Evolutionary conservation across 1,139 yeast genomes (phyloP).

Genomic region (Candida labiduridarum): DNA sequence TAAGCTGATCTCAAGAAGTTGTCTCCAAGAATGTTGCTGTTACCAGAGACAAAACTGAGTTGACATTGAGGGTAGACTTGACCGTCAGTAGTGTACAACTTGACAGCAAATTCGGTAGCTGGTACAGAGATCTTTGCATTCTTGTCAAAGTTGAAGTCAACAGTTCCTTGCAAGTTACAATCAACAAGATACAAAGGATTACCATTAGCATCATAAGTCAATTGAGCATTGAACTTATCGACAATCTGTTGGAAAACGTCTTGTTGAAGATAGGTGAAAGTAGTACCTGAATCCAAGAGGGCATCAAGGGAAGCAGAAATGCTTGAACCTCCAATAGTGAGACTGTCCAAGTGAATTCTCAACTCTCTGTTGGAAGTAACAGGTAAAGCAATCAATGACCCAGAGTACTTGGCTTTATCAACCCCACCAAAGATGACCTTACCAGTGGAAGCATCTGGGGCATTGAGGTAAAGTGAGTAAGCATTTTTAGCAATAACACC

Average conservation of each 20-base stretch:
- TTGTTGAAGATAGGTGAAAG: constrained; percentile 29
- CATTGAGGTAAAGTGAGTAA: constrained; percentile 36
- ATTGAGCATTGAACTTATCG: constrained; percentile 20
- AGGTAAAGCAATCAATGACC: constrained; percentile 18
- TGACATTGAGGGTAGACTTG: background rate
- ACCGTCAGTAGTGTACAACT: constrained; percentile 14
- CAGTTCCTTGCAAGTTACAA: constrained; percentile 10
- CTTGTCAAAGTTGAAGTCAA: constrained; percentile 8
- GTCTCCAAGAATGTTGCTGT: constrained; percentile 25
- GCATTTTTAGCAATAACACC: constrained; percentile 52
- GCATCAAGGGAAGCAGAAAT: constrained; percentile 1
- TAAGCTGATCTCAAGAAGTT: constrained; percentile 34
- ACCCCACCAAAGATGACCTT: constrained; percentile 32
- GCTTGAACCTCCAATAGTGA: background rate
- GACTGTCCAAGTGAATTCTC: constrained; percentile 7
- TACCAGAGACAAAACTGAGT: constrained; percentile 10
- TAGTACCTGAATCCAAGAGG: constrained; percentile 29
- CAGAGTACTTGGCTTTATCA: constrained; percentile 29
- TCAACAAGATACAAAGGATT: constrained; percentile 1
- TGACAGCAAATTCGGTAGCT: constrained; percentile 14
- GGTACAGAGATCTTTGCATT: constrained; percentile 11
- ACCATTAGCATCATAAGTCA: background rate
- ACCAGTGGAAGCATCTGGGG: constrained; percentile 24
- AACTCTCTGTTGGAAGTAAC: constrained; percentile 8
- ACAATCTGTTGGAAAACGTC: constrained; percentile 22